Base-by-base conservation (phyloP, 1,284 basidiomycete genomes). In the Microbotryum scabiosae region DNA sequence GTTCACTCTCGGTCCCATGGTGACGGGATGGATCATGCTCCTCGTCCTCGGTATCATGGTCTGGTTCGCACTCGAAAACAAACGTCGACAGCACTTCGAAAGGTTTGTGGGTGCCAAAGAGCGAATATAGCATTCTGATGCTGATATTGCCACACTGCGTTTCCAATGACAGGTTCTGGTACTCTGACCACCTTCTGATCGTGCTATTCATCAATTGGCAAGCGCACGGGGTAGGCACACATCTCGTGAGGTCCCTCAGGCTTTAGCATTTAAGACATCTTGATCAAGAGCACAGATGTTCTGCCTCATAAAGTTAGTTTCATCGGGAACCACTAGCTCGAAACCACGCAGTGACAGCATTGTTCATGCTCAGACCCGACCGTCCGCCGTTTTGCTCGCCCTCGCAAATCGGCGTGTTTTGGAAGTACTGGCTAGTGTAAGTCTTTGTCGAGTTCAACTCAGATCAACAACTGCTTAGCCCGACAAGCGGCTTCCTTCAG, bases 11-110 rank as follows among this genome's bases (percentile, higher is more conserved):
- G 90, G 89, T n/a, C 89, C 90, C 1, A 88, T 87, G 63, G 76
- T 79, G n/a, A 93, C 90, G 1, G 90, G 90, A 2, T 94, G 90
- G 90, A 82, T 91, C 71, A 93, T 94, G 90, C 84, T 82, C 16
- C 77, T 75, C 44, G 78, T 78, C 18, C 80, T 93, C 3, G 82
- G 76, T 16, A 75, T 85, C 66, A 93, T 93, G 82, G 85, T 87
- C 46, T 90, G 78, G 78, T 92, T 83, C 71, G 86, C 90, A 1
- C 79, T 82, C 69, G 89, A 91, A 76, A 90, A 87, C 77, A 78
- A 81, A 21, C 82, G 85, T 59, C 79, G 83, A 60, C 81, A 82
- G 9, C 79, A 84, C 70, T 69, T 69, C 10, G 54, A 69, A 53
- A 32, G 30, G 36, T n/a, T 21, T 44, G 30, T 5, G 52, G 3